Evolutionary conservation across 2,329 filamentous ascomycete species (phyloP), one percentile per base, ranked within the genome.

Genomic region (Lachnellula willkommii): DNA sequence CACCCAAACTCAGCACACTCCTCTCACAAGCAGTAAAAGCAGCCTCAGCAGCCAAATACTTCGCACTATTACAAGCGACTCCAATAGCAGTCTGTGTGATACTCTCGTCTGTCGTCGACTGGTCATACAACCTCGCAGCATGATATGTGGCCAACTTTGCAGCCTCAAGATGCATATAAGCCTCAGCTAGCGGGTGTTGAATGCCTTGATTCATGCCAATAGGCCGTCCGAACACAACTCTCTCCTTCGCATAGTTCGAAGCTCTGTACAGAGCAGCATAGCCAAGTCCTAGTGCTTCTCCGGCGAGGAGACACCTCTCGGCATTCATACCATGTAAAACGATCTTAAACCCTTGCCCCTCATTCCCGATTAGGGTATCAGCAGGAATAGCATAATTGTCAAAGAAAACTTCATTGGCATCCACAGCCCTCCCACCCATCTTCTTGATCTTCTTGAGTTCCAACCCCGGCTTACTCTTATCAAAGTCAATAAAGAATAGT

Each of bases 331-430:
- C 87, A 64, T 90, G 85, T 24, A 91, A 78, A 52, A 91, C 82
- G 54, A 90, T 87, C 65, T 85, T 86, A 77, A 95, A 95, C 0
- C 90, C 90, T 55, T 88, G 78, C 5, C 85, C 84, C 69, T 94
- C 87, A 35, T 80, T 68, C 1, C 90, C 90, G 43, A 95, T 82
- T 0, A 93, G 73, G 0, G 82, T 76, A 42, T 82, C 76, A 0
- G 78, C 77, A 0, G 85, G 82, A 14, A 94, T 81, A 4, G 72
- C 69, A 69, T 92, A 95, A 62, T 85, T 81, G 69, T 94, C 88
- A 68, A 95, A 94, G 71, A 95, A 95, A 1, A 95, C 86, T 67
- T 94, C 88, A 63, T 95, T 95, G 0, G 89, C 88, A 65, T 94
- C 89, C 1, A 95, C 83, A 0, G 89, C 88, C 12, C 88, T 77